Evolutionary conservation across 192 early-diverging fungal species (phyloP), one percentile per base, ranked within the genome.

Genomic region (Rhizophagus clarus): DNA sequence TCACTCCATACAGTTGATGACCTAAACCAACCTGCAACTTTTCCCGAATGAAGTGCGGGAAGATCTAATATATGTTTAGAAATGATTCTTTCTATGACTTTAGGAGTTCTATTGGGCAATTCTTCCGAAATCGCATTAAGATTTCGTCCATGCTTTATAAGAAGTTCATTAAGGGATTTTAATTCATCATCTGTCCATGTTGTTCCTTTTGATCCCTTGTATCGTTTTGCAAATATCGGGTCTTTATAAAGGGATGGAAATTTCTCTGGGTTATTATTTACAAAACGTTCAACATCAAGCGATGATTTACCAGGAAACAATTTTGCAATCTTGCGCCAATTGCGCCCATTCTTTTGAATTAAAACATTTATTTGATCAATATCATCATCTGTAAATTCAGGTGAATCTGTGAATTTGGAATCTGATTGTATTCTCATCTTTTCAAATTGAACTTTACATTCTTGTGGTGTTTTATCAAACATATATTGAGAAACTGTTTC

Each of bases 61-160:
- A 76, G 37, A 28, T 63, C 40, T 28, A 26, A 32, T 12, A 37
- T 29, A 40, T 63, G 74, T 34, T 62, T 61, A n/a, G 60, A 61
- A 9, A 62, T 56, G 62, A 5, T 14, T 76, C 74, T 20, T 6
- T 14, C 17, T 63, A 76, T 20, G 11, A 47, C 26, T 37, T 63
- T 34, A 0, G 61, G 24, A 15, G 61, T 42, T 62, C 74, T 76
- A 37, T 61, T 22, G 26, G 24, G 45, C 20, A 76, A n/a, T 22
- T 62, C 20, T 76, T 24, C 9, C 15, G 74, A 32, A 17, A 76
- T 61, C 20, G 32, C 32, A 76, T 63, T 40, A 32, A 26, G 42
- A 76, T 76, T 40, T 34, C 32, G 17, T 28, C 74, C 74, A 63
- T 76, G 28, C 22, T 76, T 76, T 4, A 42, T 17, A 32, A 76